Percentiles rank a stretch among this genome's conserved stretches.
phyloP scores from a whole-genome alignment of 2,329 filamentous ascomycete genomes.

The Truncatella angustata region DNA sequence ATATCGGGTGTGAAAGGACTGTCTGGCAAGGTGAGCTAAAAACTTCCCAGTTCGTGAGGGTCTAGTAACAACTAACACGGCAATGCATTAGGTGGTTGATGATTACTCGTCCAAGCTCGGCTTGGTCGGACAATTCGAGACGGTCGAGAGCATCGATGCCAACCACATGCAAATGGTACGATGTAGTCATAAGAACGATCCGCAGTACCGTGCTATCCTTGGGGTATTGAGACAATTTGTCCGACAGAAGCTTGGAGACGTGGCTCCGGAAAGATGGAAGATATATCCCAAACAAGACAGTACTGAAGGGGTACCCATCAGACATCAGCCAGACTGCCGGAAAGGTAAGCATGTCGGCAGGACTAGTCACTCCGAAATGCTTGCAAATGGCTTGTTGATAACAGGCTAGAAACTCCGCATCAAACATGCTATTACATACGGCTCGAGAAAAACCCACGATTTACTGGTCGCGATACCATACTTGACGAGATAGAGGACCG shows the following conservation, averaged over 20 bases:
- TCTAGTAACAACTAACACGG: neutral
- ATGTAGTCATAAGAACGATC: slow-evolving; percentile 26
- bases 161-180: slow-evolving; percentile 38
- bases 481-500: slow-evolving; percentile 23
- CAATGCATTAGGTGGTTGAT: slow-evolving; percentile 29
- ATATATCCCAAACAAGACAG: neutral
- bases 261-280: neutral
- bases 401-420: too few relatives aligned
- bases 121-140: slow-evolving; percentile 29
- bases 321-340: too few relatives aligned
- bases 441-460: slow-evolving; percentile 12
- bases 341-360: too few relatives aligned
- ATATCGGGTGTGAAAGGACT: slow-evolving; percentile 33
- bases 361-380: too few relatives aligned
- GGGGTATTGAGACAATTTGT: slow-evolving; percentile 27
- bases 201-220: slow-evolving; percentile 27
- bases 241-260: neutral
- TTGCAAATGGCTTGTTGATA: too few relatives aligned
- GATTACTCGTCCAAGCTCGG: slow-evolving; percentile 39
- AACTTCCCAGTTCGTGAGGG: too few relatives aligned
- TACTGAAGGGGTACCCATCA: neutral
- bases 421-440: too few relatives aligned
- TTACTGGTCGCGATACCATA: slow-evolving; percentile 21
- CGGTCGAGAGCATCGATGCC: slow-evolving; percentile 36
- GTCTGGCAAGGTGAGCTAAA: slow-evolving; percentile 27